These are phyloP conservation scores for Brassica nigra DNA, from an alignment of 345 rosid genomes.

Conservation along the genomic window DNA sequence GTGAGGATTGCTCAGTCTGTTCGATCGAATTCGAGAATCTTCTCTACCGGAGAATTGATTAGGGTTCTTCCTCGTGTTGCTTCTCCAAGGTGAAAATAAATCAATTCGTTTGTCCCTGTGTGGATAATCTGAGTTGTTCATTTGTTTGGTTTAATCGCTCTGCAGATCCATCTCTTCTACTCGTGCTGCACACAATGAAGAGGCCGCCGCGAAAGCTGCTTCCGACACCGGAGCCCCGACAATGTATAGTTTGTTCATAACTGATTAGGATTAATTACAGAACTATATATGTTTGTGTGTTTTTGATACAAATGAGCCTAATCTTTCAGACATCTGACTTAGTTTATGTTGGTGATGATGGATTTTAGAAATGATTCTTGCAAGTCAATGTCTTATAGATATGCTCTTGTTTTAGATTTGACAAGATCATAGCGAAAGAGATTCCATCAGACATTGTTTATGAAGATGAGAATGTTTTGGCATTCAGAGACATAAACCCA, in stretches of 20 bases:
- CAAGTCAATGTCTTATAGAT: neutral
- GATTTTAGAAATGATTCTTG: neutral
- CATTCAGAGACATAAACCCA: constrained; percentile 77
- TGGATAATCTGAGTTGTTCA: neutral
- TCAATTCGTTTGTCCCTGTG: neutral
- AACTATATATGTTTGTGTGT: neutral
- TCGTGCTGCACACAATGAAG: constrained; percentile 66
- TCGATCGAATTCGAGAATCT: constrained; percentile 32
- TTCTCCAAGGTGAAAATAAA: constrained; percentile 46
- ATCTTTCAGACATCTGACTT: neutral
- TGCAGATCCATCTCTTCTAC: constrained; percentile 53
- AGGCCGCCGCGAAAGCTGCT: constrained; percentile 78
- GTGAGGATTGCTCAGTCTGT: constrained; percentile 36
- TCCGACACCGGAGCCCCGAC: constrained; percentile 78
- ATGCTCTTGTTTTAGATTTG: constrained; percentile 54
- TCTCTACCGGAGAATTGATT: constrained; percentile 27
- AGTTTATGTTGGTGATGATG: neutral
- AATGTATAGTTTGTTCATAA: constrained; percentile 53
- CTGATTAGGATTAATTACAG: neutral
- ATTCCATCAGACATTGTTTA: constrained; percentile 83
- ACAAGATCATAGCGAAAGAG: constrained; percentile 86
- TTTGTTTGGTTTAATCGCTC: constrained; percentile 22
- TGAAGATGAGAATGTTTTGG: constrained; percentile 91
- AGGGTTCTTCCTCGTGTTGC: constrained; percentile 39
- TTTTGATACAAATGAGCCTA: neutral